These are phyloP conservation scores for Laguncularia racemosa DNA, from an alignment of 345 rosid species.

Conservation along the genomic window DNA sequence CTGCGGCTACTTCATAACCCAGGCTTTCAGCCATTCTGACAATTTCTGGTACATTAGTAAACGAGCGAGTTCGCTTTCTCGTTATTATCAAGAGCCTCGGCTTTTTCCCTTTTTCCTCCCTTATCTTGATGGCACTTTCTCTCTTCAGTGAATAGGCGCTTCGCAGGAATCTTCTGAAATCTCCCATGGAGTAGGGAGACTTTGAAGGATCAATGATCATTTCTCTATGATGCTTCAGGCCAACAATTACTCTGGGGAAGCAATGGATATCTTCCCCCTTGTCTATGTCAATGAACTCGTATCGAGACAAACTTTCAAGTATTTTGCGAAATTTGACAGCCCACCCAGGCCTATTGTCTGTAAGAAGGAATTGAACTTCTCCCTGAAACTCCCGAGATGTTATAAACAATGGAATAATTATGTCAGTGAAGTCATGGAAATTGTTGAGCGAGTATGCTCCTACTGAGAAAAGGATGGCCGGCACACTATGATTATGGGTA, in stretches of 20 bases:
- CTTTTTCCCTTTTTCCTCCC: slow-evolving; percentile 8
- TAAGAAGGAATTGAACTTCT: slow-evolving; percentile 58
- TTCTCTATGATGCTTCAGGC: slow-evolving; percentile 55
- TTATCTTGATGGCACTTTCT: slow-evolving; percentile 18
- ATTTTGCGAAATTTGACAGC: slow-evolving; percentile 37
- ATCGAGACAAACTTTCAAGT: slow-evolving; percentile 37
- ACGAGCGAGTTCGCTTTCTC: slow-evolving; percentile 47
- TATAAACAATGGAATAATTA: slow-evolving; percentile 51
- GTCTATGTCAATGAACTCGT: slow-evolving; percentile 47
- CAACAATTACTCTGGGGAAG: slow-evolving; percentile 44
- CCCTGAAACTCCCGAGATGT: slow-evolving; percentile 50
- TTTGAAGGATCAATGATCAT: slow-evolving; percentile 48
- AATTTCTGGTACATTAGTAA: slow-evolving; percentile 37
- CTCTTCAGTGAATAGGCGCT: slow-evolving; percentile 40
- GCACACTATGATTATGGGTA: slow-evolving; percentile 33
- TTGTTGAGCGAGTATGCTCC: slow-evolving; percentile 74
- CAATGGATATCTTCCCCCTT: slow-evolving; percentile 38
- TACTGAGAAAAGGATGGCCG: slow-evolving; percentile 59
- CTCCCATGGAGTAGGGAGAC: slow-evolving; percentile 41
- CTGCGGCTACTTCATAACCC: slow-evolving; percentile 44
- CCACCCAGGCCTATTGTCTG: slow-evolving; percentile 38
- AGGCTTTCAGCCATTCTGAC: slow-evolving; percentile 28
- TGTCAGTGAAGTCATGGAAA: slow-evolving; percentile 75
- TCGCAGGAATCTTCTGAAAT: slow-evolving; percentile 50
- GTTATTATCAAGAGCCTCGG: slow-evolving; percentile 61